Evolutionary conservation across 2,329 filamentous ascomycete species (phyloP).

Genomic region (Pseudocercospora vitis): DNA sequence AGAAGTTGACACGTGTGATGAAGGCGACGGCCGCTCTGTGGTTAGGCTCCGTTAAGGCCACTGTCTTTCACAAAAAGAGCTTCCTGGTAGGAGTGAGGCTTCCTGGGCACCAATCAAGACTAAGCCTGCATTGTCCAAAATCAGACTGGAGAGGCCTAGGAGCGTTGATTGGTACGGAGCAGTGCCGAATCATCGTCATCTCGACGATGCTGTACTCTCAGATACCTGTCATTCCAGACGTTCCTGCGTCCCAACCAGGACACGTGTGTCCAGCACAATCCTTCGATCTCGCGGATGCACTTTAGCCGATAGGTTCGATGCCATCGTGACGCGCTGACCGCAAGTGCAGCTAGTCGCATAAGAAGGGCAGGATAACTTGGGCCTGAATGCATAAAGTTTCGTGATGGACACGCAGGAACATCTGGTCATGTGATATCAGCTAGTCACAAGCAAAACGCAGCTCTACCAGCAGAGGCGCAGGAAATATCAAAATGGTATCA

Average conservation of each 20-base stretch:
- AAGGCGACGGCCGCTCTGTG: no score
- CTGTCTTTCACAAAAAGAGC: no score
- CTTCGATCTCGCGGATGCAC: neutral
- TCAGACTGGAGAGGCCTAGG: no score
- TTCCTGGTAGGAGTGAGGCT: no score
- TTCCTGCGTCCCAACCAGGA: neutral
- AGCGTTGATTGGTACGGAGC: neutral
- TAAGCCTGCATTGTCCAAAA: no score
- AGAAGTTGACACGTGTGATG: neutral
- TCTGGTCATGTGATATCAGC: neutral
- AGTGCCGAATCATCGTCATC: neutral
- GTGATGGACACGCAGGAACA: neutral
- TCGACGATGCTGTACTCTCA: neutral
- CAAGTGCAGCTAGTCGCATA: neutral
- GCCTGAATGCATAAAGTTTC: slow-evolving; percentile 3
- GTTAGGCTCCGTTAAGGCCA: no score
- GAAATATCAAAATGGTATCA: slow-evolving; percentile 1
- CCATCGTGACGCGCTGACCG: neutral
- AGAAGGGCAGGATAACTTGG: neutral
- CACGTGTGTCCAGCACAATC: neutral
- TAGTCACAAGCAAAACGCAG: neutral
- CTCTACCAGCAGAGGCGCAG: neutral
- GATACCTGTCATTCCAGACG: neutral
- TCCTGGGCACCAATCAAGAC: no score
- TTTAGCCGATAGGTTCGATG: neutral